Percentiles rank a stretch among this genome's conserved stretches.
Evolutionary conservation across 108 stramenopile genomes (phyloP).

Genomic region (Nitzschia palea): DNA sequence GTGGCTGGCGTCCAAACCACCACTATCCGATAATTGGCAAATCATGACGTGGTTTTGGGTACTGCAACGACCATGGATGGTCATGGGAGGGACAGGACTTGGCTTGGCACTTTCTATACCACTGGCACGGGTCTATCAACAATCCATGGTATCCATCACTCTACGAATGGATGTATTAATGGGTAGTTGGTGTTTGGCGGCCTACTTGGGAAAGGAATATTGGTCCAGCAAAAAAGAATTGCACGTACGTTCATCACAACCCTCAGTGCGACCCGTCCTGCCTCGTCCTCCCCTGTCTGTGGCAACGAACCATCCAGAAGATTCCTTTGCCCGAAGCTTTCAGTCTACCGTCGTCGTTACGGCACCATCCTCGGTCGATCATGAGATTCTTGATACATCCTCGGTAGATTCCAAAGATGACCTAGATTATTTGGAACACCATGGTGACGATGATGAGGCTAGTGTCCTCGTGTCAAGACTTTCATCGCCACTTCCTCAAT

Average conservation of each 20-base stretch:
- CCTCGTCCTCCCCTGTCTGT: background rate
- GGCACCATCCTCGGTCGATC: background rate
- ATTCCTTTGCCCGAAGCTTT: background rate
- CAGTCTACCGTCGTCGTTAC: background rate
- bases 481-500: constrained; percentile 73
- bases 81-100: constrained; percentile 22
- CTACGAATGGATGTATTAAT: constrained; percentile 42
- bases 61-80: constrained; percentile 32
- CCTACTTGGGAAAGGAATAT: constrained; percentile 27
- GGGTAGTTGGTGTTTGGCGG: constrained; percentile 29
- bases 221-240: background rate
- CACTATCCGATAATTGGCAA: background rate
- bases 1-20: constrained; percentile 33
- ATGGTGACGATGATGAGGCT: constrained; percentile 10
- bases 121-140: constrained; percentile 23
- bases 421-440: constrained; percentile 18
- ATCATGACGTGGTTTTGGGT: constrained; percentile 6
- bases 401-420: constrained; percentile 37
- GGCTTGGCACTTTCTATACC: constrained; percentile 12
- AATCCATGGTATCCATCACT: constrained; percentile 17
- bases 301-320: background rate
- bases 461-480: constrained; percentile 24
- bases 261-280: background rate
- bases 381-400: background rate
- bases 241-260: background rate